Evolutionary conservation across 140 eudicot species (phyloP).

Genomic region (Bidens hawaiensis): DNA sequence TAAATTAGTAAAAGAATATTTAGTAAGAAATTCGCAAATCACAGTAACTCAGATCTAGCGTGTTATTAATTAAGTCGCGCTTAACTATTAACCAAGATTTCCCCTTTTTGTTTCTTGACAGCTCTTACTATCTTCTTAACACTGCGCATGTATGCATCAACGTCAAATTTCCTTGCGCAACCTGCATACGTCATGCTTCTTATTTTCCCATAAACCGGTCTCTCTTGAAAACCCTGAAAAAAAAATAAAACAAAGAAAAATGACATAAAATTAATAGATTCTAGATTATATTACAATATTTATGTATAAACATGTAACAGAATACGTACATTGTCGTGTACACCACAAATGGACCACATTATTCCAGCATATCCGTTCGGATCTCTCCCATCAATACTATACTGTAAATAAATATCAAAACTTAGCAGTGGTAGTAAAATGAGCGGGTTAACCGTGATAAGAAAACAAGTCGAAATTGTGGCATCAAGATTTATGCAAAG

Average conservation of each 20-base stretch:
- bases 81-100: constrained; percentile 33
- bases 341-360: constrained; percentile 99
- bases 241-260: constrained; percentile 1
- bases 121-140: constrained; percentile 73
- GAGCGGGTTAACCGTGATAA: not conserved
- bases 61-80: constrained; percentile 35
- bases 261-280: not conserved
- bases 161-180: constrained; percentile 88
- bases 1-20: constrained; percentile 1
- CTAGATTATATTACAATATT: not conserved
- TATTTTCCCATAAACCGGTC: constrained; percentile 85
- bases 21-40: not conserved
- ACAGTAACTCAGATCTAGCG: not conserved
- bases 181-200: constrained; percentile 93
- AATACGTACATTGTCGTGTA: constrained; percentile 78
- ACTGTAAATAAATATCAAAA: constrained; percentile 41
- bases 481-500: constrained; percentile 1
- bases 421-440: constrained; percentile 1
- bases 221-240: constrained; percentile 84
- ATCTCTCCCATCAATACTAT: constrained; percentile 90
- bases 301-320: not conserved
- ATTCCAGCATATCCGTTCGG: constrained; percentile 98
- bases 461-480: constrained; percentile 2
- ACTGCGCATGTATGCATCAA: constrained; percentile 75
- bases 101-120: constrained; percentile 67